Base-by-base conservation (phyloP, 768 basidiomycete genomes). In the Auricularia sp. region DNA sequence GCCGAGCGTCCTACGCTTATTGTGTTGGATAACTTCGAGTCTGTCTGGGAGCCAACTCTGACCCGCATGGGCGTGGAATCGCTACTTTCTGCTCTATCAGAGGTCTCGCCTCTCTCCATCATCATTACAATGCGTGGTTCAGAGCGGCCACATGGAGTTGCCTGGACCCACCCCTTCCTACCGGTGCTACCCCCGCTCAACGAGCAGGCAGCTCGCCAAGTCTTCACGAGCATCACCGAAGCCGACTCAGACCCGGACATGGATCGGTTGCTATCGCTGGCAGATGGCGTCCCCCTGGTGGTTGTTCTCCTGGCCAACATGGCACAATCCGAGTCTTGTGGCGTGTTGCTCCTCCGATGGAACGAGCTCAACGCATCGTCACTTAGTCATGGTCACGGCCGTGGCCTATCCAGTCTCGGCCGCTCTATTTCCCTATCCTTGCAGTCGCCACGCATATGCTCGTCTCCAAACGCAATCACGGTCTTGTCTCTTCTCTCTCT, bases 271-370 rank as follows among this genome's bases (percentile, higher is more conserved):
- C 59, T 70, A n/a, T 29, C 61, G 43, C 64, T 66, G 18, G 64
- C 69, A 51, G 70, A 70, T n/a, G 65, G 34, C 54, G 60, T 71
- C n/a, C 70, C 70, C 21, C 70, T 71, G 1, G 70, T 68, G 21
- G 64, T 71, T 34, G 62, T 64, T 10, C 67, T 71, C 18, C 67
- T 71, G 70, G 69, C 67, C 33, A 70, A 66, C 34, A 62, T 69
- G 16, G 61, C 69, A 3, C 63, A 71, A 63, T 66, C 65, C 14
- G 69, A 69, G 39, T 65, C 64, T 35, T 61, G 65, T 2, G 67
- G 67, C 61, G 62, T 44, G 3, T 67, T 69, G 65, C 42, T 42
- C 39, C 39, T 8, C 7, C 7, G 39, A 14, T 42, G 39, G 39
- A 42, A 42, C 39, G 39, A 42, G 12, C 8, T 14, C 39, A 42